phyloP scores from a whole-genome alignment of 495 filamentous ascomycete genomes.

The Penicillium maclennaniae region DNA sequence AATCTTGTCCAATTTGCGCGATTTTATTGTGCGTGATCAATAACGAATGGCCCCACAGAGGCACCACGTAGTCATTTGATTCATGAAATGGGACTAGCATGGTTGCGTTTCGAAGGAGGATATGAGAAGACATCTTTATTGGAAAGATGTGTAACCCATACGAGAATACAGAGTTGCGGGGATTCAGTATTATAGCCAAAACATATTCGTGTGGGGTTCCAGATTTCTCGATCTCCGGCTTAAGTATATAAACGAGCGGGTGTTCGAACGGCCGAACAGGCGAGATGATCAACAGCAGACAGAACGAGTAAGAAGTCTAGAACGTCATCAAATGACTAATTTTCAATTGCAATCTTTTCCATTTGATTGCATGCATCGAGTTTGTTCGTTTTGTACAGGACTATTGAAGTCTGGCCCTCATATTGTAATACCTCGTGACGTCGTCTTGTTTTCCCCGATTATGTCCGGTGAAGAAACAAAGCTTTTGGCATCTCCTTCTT shows the following conservation, averaged over 20 bases:
- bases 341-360: not conserved
- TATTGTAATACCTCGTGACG: not conserved
- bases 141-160: not conserved
- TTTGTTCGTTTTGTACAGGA: no score
- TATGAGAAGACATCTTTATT: slow-evolving; percentile 4
- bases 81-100: slow-evolving; percentile 20
- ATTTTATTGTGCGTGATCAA: slow-evolving; percentile 33
- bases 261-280: no score
- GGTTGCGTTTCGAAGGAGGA: slow-evolving; percentile 23
- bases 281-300: no score
- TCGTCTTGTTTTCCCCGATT: not conserved
- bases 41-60: slow-evolving; percentile 16
- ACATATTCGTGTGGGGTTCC: not conserved
- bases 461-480: not conserved
- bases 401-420: no score
- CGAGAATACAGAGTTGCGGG: not conserved
- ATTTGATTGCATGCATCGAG: no score
- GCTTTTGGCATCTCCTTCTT: not conserved
- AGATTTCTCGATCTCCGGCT: no score
- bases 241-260: no score
- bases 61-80: slow-evolving; percentile 15
- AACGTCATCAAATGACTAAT: not conserved
- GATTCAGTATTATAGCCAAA: not conserved
- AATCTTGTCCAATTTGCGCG: slow-evolving; percentile 15
- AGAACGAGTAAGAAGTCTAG: not conserved